These are phyloP conservation scores for Populus hybrid DNA, from an alignment of 441 rosid genomes.

Conservation along the genomic window DNA sequence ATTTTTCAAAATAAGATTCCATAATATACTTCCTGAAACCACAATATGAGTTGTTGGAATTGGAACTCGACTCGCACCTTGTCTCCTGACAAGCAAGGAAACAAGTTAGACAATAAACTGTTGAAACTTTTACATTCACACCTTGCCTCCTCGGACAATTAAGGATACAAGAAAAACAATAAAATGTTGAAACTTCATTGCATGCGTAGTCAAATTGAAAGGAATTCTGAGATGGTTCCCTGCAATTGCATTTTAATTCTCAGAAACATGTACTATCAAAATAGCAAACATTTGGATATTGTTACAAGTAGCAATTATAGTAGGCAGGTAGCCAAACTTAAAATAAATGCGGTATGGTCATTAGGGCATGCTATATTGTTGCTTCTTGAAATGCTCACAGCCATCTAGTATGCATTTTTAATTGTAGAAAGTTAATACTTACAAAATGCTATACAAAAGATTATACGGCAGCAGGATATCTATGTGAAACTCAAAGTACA, in stretches of 20 bases:
- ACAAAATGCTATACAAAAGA: not conserved
- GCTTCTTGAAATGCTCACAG: not conserved
- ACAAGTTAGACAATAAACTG: not conserved
- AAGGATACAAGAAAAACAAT: slow-evolving; percentile 1
- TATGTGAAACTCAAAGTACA: not conserved
- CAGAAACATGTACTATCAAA: not conserved
- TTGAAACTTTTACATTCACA: not conserved
- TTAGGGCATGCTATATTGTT: not conserved
- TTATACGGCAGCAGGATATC: too few relatives aligned
- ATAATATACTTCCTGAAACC: slow-evolving; percentile 38
- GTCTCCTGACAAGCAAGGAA: not conserved
- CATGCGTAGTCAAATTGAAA: not conserved
- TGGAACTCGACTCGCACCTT: not conserved
- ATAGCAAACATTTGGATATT: not conserved
- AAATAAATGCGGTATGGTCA: not conserved
- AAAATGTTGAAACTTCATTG: not conserved
- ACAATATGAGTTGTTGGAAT: slow-evolving; percentile 16
- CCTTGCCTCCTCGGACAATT: slow-evolving; percentile 31
- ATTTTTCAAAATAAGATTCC: slow-evolving; percentile 51
- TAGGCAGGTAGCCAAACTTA: not conserved
- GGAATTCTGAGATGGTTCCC: not conserved
- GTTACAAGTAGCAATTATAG: not conserved
- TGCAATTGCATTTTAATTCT: not conserved
- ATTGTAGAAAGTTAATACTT: not conserved
- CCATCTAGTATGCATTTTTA: not conserved